Evolutionary conservation across 1,284 basidiomycete species (phyloP), one percentile per base, ranked within the genome.

Genomic region (Malassezia arunalokei): DNA sequence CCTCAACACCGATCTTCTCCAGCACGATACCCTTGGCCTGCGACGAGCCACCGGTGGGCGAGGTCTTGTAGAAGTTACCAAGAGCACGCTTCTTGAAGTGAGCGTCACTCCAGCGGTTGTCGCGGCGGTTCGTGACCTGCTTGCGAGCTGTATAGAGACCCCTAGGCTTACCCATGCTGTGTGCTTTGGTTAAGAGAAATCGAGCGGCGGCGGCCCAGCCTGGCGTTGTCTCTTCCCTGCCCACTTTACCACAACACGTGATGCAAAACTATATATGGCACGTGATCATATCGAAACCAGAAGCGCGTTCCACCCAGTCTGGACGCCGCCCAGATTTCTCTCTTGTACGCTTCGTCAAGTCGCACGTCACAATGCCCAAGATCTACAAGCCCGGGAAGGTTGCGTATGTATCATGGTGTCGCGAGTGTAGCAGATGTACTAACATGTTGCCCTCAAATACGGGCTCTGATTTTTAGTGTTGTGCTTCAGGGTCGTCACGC

Each of bases 11-110:
- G 75, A 91, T 86, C 82, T 99, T 99, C 80, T 99, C 94, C 62
- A 99, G 85, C 62, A 99, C 94, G 75, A 99, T 99, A 69, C 94
- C 94, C 82, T 98, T 99, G 70, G 94, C 94, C 78, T 99, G 94
- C 68, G 94, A 98, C 51, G 91, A 92, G 69, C 94, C 94, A 80
- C 89, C 94, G 63, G 94, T 98, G 51, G 94, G 94, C 43, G 94
- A 98, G 74, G 94, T 98, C 81, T 94, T 95, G 85, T 92, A 99
- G 78, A 95, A 84, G 80, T 98, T 99, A 65, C 94, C 94, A 60
- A 99, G 85, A 56, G 94, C 92, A 75, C 94, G 87, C 80, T 98
- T 99, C 83, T 98, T 99, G 82, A 95, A 99, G 57, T 84, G 80
- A 78, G 92, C 92, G 79, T 99, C 94, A 78, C 94, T 90, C 94